Evolutionary conservation across 495 filamentous ascomycete species (phyloP).

Genomic region (Aspergillus baeticus): DNA sequence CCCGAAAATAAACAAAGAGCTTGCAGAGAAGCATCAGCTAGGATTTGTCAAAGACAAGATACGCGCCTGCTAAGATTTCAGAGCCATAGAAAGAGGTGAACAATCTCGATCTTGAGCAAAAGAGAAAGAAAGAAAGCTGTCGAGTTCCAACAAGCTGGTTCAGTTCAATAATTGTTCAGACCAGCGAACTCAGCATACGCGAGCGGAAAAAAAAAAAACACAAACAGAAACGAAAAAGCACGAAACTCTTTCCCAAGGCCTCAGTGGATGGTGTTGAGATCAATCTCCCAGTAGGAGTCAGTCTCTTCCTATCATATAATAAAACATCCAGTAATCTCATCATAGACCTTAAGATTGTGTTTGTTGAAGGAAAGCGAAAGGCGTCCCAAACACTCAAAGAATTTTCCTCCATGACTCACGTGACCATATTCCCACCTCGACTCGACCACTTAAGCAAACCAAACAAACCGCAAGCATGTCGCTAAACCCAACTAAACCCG

Average conservation of each 20-base stretch:
- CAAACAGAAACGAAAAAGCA: background rate
- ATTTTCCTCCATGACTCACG: slow-evolving; percentile 2
- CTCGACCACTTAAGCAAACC: background rate
- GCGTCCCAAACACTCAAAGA: slow-evolving; percentile 13
- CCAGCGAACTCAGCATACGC: background rate
- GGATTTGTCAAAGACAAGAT: too few relatives aligned
- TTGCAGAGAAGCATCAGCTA: too few relatives aligned
- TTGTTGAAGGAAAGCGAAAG: slow-evolving; percentile 22
- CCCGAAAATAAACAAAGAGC: too few relatives aligned
- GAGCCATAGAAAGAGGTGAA: too few relatives aligned
- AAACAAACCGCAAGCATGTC: background rate
- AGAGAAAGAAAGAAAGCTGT: too few relatives aligned
- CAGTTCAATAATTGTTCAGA: background rate
- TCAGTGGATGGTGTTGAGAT: slow-evolving; percentile 53
- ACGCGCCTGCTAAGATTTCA: too few relatives aligned
- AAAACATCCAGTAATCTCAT: slow-evolving; percentile 51
- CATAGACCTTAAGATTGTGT: slow-evolving; percentile 45
- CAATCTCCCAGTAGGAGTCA: slow-evolving; percentile 51
- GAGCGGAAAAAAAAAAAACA: too few relatives aligned
- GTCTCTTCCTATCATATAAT: slow-evolving; percentile 62
- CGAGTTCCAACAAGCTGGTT: background rate
- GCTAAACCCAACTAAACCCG: too few relatives aligned
- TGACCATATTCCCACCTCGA: slow-evolving; percentile 4
- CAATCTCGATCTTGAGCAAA: too few relatives aligned
- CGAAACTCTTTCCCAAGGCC: slow-evolving; percentile 28